Conservation (phyloP, 805 yeast genomes). For the Myxozyma nipponensis region DNA sequence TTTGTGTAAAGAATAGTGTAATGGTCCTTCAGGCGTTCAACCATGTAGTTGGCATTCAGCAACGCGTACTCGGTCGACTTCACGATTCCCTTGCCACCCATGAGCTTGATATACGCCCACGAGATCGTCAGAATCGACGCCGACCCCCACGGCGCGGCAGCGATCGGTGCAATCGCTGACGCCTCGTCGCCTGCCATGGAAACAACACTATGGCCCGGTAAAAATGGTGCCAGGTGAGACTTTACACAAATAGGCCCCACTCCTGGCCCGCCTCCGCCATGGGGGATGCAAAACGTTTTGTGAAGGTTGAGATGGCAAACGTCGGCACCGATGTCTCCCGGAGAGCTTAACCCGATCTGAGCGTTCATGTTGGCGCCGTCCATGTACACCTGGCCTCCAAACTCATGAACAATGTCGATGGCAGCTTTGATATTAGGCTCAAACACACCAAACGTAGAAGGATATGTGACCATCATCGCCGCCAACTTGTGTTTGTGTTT, state of each 20-base stretch:
- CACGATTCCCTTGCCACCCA: constrained; percentile 82
- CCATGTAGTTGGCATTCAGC: constrained; percentile 95
- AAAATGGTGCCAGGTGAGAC: constrained; percentile 68
- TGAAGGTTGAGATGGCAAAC: constrained; percentile 96
- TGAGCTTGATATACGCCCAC: constrained; percentile 89
- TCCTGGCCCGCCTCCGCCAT: constrained; percentile 99
- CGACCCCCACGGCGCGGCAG: constrained; percentile 94
- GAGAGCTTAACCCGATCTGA: constrained; percentile 94
- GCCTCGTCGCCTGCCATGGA: constrained; percentile 45
- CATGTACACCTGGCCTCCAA: constrained; percentile 94
- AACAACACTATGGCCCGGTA: constrained; percentile 73
- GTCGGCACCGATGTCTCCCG: constrained; percentile 97
- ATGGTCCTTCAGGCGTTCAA: constrained; percentile 63
- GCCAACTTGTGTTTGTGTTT: constrained; percentile 70
- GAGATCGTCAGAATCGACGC: constrained; percentile 91
- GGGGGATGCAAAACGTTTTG: constrained; percentile 96
- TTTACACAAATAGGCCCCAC: constrained; percentile 97
- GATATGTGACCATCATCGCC: constrained; percentile 94
- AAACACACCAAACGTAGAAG: constrained; percentile 93
- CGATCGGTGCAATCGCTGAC: constrained; percentile 64
- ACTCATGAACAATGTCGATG: constrained; percentile 72
- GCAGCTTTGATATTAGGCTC: constrained; percentile 88
- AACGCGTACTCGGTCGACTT: constrained; percentile 87
- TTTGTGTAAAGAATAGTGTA: constrained; percentile 73
- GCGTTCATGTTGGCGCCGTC: constrained; percentile 99